Evolutionary conservation across 2,329 filamentous ascomycete species (phyloP), one percentile per base, ranked within the genome.

Genomic region (Alternaria postmessia): DNA sequence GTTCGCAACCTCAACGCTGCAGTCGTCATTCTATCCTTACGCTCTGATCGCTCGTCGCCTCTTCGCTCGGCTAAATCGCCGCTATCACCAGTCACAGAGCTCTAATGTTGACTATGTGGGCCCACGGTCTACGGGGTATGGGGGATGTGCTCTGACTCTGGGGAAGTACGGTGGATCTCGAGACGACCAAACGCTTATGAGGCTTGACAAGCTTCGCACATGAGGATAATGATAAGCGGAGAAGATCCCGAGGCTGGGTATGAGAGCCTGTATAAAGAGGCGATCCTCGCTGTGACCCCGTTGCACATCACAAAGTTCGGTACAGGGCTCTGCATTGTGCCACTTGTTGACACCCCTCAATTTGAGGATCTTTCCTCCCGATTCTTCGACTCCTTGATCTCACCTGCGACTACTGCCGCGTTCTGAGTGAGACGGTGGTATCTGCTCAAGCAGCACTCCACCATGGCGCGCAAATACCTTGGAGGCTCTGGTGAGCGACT

Each of bases 401-500:
- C 22, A 12, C 32, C 20, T 1, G 12, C 12, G 14, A 34, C 5
- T 6, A 34, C 30, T 16, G 36, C 12, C 14, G 18, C 16, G 16
- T 0, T n/a, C 7, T 16, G 8, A 22, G 20, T 18, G 18, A 49
- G 24, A 7, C 20, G 22, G 22, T 8, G 2, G 4, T 14, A n/a
- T 8, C 14, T 56, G 28, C 8, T 22, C 6, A 22, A 30, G 36
- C 26, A 42, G 22, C 47, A 56, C 20, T 16, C 14, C 7, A 32
- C 12, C 43, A 80, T 86, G 81, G 78, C 78, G 30, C 79, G 80
- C 44, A 81, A 80, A 66, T 85, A 84, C 60, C 79, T 85, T 49
- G 83, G 83, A 62, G 83, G 83, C 34, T 83, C 82, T 42, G 83
- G 83, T 32, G 79, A 83, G 60, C 71, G 76, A 28, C 75, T 85